These are phyloP conservation scores for Tricholoma furcatifolium DNA, from an alignment of 768 basidiomycete species.

Conservation along the genomic window DNA sequence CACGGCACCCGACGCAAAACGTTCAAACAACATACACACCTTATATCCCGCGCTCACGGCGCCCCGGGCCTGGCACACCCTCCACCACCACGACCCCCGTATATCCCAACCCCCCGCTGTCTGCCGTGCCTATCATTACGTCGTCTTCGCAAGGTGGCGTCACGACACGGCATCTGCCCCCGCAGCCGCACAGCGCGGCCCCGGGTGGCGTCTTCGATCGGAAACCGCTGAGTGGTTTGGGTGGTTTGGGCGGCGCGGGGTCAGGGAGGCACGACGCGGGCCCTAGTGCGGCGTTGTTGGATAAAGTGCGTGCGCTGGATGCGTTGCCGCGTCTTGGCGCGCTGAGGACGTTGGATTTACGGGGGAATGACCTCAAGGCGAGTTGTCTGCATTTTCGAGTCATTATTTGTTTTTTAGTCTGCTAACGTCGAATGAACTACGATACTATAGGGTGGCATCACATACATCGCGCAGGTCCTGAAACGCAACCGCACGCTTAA, in stretches of 20 bases:
- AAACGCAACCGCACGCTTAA: slow-evolving; percentile 96
- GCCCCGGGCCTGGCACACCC: slow-evolving; percentile 44
- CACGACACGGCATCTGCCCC: slow-evolving; percentile 41
- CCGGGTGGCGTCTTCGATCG: slow-evolving; percentile 1
- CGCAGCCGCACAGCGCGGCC: slow-evolving; percentile 16
- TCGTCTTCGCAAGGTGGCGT: slow-evolving; percentile 55
- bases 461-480: slow-evolving; percentile 90
- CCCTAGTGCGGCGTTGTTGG: slow-evolving; percentile 76
- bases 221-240: slow-evolving; percentile 20
- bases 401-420: slow-evolving; percentile 19
- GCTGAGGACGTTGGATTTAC: slow-evolving; percentile 85
- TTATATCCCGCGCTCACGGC: slow-evolving; percentile 55
- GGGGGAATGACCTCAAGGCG: slow-evolving; percentile 89
- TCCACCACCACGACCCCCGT: slow-evolving; percentile 35
- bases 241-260: slow-evolving; percentile 12
- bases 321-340: slow-evolving; percentile 82
- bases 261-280: slow-evolving; percentile 35
- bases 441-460: slow-evolving; percentile 59
- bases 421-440: background rate
- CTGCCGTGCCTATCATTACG: slow-evolving; percentile 67
- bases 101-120: slow-evolving; percentile 29
- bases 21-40: slow-evolving; percentile 82
- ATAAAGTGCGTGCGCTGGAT: slow-evolving; percentile 89
- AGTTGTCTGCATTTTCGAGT: slow-evolving; percentile 28
- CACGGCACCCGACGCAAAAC: slow-evolving; percentile 32